Base-by-base conservation (phyloP, 805 yeast genomes). In the Saccharomycopsis schoenii region DNA sequence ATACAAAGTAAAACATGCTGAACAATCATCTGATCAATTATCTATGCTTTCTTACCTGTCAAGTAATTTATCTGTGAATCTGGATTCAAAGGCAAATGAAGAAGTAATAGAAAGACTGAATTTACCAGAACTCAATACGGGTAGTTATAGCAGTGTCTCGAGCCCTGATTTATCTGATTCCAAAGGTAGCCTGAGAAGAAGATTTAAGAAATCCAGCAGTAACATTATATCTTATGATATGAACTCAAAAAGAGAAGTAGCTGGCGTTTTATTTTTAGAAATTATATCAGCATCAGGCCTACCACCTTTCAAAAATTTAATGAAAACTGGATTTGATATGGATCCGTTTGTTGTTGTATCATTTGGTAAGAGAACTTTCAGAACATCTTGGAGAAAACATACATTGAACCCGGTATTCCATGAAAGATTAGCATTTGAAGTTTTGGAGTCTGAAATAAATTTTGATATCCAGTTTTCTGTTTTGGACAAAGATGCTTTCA, bases 321-420 rank as follows among this genome's bases (percentile, higher is more conserved):
- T 88, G 15, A 76, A 91, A 10, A 82, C 89, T 24, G 85, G 92
- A 0, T 93, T 88, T 69, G 97, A 91, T 71, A 89, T 94, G 96
- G 99, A 94, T 69, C 98, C 98, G 1, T 94, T 93, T 73, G 93
- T 93, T 2, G 90, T 93, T 19, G 85, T 90, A 0, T 85, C 97
- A 0, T 90, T 93, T 71, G 97, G 97, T 10, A 85, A 88, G 67
- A 86, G 86, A 66, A 90, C 93, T 0, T 93, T 83, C 71, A 81
- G 96, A 66, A 91, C 97, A 0, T 84, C 91, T 11, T 86, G 91
- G 84, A 80, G 85, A 66, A 80, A 88, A 24, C 97, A 93, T 70
- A 86, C 89, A 1, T 72, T 89, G 58, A 85, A 85, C 60, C 99
- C 99, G 0, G 78, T 84, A 0, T 93, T 84, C 73, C 84, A 90